Base-by-base conservation (phyloP, 176 grass and related monocot species). In the Avena sativa region DNA sequence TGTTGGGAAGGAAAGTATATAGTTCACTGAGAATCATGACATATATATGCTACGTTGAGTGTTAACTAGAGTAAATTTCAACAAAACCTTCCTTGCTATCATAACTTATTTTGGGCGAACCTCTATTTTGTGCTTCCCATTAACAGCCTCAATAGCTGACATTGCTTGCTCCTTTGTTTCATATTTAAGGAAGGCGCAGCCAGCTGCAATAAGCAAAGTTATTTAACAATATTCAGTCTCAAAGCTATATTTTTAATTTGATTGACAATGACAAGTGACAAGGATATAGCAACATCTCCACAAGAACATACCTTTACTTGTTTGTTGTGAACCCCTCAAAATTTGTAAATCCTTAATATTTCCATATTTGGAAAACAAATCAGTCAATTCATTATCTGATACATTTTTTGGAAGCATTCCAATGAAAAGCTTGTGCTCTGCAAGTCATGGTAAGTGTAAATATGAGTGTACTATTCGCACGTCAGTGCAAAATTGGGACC, bases 381-480 rank as follows among this genome's bases (percentile, higher is more conserved):
- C 85, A 60, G 86, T 90, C 82, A 99, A 89, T 75, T 96, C 94
- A 62, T 88, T 81, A 60, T 99, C 94, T 2, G 89, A 90, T 79
- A 97, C 86, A 49, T 94, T 93, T 93, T 99, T 99, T 14, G 97
- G 97, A 85, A 99, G 97, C 97, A 99, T 99, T 78, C 97, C 97
- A 73, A 99, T 79, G 68, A 99, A 99, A 87, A 99, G 89, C 85
- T 99, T 99, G 89, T 99, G 91, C 81, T 99, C 97, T 99, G 79
- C 2, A 82, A 72, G 21, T 78, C 63, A 91, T 47, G 32, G 68
- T 19, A 88, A 82, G 55, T 65, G 59, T 26, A 78, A 46, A 53
- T 2, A 88, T 86, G 52, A 91, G 61, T 61, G 81, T 20, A 83
- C 12, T 58, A 71, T 78, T 86, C 20, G 13, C 38, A 49, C 56